Base-by-base conservation (phyloP, 352 stramenopile species). In the Phytopythium aichiense region DNA sequence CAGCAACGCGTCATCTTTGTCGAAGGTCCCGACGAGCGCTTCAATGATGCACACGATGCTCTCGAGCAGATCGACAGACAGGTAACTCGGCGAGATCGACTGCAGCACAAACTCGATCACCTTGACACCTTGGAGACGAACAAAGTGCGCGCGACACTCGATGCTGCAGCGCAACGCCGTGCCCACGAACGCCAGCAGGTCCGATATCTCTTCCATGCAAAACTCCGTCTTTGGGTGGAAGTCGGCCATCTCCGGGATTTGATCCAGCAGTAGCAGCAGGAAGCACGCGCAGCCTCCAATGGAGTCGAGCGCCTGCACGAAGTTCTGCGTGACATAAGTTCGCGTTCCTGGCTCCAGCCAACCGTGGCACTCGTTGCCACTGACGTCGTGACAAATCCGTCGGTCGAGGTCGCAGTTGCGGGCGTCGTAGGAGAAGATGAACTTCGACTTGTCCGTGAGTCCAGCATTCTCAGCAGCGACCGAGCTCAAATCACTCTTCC, bases 341-440 rank as follows among this genome's bases (percentile, higher is more conserved):
- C 73, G 82, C 18, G 84, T 92, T 42, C 84, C 82, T 38, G 79
- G 71, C 30, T 88, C 84, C 38, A 95, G 65, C 66, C 69, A 88
- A 0, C 84, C 87, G 51, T 94, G 71, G 37, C 77, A 88, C 18
- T 92, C 73, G 46, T 89, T 91, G 16, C 84, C 82, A 60, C 82
- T 93, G 4, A 86, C 77, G 63, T 95, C 87, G 61, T 81, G 81
- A 58, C 82, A 92, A 30, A 84, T 67, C 5, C 74, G 65, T 22
- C 77, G 71, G 42, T 78, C 68, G 2, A 73, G 60, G 37, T 91
- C 74, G 35, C 83, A 93, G 51, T 73, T 91, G 11, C 84, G 65
- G 4, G 87, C 87, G 40, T 95, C 87, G 63, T 89, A 93, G 60
- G 79, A 77, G 71, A 92, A 93, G 13, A 85, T 76, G 52, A 94